Conservation (phyloP, 2,329 filamentous ascomycete genomes). For the Colletotrichum navitas region DNA sequence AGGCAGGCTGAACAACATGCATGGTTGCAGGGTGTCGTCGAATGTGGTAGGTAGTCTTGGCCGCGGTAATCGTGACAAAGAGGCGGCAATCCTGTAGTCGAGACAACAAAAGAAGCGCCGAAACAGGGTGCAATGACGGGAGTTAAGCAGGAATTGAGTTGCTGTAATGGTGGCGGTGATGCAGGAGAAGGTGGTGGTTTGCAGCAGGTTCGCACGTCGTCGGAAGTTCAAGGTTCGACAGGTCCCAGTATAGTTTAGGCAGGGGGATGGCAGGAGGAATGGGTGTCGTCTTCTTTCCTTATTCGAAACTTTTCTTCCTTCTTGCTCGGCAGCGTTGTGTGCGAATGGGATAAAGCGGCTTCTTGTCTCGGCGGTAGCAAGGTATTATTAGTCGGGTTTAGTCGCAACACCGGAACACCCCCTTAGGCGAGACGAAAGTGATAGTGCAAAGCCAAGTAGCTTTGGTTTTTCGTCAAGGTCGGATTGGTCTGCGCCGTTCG, state of each 20-base stretch:
- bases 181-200: slow-evolving; percentile 2
- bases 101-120: slow-evolving; percentile 18
- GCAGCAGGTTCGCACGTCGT: slow-evolving; percentile 35
- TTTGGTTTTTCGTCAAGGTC: not conserved
- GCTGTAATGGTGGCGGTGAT: slow-evolving; percentile 1
- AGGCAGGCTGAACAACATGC: slow-evolving; percentile 42
- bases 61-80: slow-evolving; percentile 16
- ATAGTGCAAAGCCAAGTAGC: not conserved
- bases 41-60: slow-evolving; percentile 13
- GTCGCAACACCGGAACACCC: slow-evolving; percentile 18
- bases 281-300: slow-evolving; percentile 10
- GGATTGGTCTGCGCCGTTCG: slow-evolving; percentile 15
- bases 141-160: slow-evolving; percentile 31
- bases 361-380: slow-evolving; percentile 29
- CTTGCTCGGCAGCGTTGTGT: slow-evolving; percentile 11
- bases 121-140: slow-evolving; percentile 11
- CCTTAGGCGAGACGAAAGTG: slow-evolving; percentile 6
- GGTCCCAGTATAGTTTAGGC: slow-evolving; percentile 1
- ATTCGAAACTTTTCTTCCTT: not conserved
- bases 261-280: slow-evolving; percentile 6
- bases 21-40: slow-evolving; percentile 42
- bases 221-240: slow-evolving; percentile 36
- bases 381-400: slow-evolving; percentile 37
- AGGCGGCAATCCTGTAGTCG: slow-evolving; percentile 22
- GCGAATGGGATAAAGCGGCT: slow-evolving; percentile 23